Evolutionary conservation across 2,329 filamentous ascomycete species (phyloP), one percentile per base, ranked within the genome.

Genomic region (Colletotrichum kahawae): DNA sequence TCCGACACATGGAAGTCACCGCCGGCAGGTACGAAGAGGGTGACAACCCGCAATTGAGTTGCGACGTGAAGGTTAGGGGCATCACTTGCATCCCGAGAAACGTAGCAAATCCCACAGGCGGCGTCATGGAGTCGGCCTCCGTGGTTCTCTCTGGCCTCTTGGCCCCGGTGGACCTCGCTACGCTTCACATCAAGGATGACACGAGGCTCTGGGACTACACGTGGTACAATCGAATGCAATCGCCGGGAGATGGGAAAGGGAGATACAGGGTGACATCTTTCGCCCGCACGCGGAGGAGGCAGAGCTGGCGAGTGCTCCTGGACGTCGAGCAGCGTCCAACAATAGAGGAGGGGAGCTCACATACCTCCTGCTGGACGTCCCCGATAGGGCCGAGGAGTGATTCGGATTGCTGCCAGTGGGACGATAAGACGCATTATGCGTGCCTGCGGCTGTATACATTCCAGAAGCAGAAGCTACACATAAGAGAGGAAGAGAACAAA

Each of bases 401-500:
- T 0, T 7, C 0, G 5, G 2, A 48, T 21, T 48, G 43, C n/a
- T 13, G n/a, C n/a, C 18, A 0, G 10, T 48, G n/a, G 43, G 43
- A 48, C 43, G 43, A 21, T 10, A 21, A 13, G 0, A 48, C 43
- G 18, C 0, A n/a, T 7, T 4, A 48, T 48, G 43, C 43, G 0
- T 48, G 43, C 10, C 10, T 48, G 0, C n/a, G 0, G 10, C n/a
- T 48, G n/a, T 48, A 48, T 48, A 48, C 43, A 3, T 48, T 48
- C 43, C 43, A 48, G 10, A 48, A 48, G 43, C 0, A 48, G 1
- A 48, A 48, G n/a, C 0, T 48, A 48, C 43, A 48, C 10, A 48
- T 21, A 3, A 13, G 5, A 12, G n/a, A 48, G 43, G 0, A 51
- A 10, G 0, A 0, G 21, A 5, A 51, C 43, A 51, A 51, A 4